Conservation (phyloP, 2,329 filamentous ascomycete genomes). For the Penicillium sp. region DNA sequence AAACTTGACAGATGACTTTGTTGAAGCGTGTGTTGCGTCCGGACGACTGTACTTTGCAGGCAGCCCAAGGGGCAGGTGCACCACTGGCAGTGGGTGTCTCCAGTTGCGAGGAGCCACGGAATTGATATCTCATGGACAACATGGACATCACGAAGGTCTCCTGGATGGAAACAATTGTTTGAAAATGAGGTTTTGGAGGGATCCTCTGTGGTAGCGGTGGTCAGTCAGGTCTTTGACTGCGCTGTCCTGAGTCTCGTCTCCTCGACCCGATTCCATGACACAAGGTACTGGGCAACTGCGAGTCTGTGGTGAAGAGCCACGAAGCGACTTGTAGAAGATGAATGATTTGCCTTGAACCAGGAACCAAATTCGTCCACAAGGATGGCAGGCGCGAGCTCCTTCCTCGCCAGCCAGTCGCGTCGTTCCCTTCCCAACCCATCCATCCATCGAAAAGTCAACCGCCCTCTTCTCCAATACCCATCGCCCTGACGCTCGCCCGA, state of each 20-base stretch:
- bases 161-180: background rate
- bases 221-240: background rate
- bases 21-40: background rate
- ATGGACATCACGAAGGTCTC: background rate
- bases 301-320: too few species aligned
- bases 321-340: background rate
- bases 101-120: background rate
- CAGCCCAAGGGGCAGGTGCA: background rate
- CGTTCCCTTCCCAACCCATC: background rate
- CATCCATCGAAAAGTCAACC: background rate
- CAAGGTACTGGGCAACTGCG: background rate
- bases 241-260: background rate
- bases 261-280: background rate
- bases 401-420: background rate
- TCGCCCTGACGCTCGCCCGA: background rate
- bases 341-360: background rate
- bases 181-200: background rate
- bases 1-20: background rate
- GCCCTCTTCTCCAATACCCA: background rate
- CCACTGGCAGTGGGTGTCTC: background rate
- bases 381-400: background rate
- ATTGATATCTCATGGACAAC: background rate
- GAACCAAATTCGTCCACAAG: background rate
- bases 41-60: background rate
- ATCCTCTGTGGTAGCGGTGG: background rate